Evolutionary conservation across 768 basidiomycete genomes (phyloP), one percentile per base, ranked within the genome.

Genomic region (Coprinopsis cinerea): DNA sequence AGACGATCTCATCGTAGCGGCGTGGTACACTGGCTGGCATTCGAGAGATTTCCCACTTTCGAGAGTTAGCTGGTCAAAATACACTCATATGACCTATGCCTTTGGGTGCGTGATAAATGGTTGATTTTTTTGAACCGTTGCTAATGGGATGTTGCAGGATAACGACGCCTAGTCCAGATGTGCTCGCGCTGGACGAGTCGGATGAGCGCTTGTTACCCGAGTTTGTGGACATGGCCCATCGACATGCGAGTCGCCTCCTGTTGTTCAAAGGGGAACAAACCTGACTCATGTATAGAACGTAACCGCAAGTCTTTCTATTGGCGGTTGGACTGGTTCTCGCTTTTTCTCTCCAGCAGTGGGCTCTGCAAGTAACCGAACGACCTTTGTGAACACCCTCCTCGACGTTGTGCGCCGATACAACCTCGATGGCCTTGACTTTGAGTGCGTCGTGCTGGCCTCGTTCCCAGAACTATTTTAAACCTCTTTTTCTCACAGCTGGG

Each of bases 391-490:
- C 52, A 72, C 83, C 2, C 61, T 86, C 23, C 67, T 68, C 22
- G 64, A 68, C 20, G 65, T 84, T 34, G 78, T 75, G 13, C 54
- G 65, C 4, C 59, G 66, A 22, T 80, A 83, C 56, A 57, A 71
- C 0, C 67, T 88, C 14, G 73, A 79, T 54, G 83, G 83, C n/a
- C 65, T 86, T 36, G 83, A 86, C 55, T 80, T 85, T 48, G 84
- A 85, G 82, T 82, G 59, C 35, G 36, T 50, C 37, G 39, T 26
- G 2, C 26, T 17, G 27, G 25, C 37, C 41, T 32, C 36, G 44
- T 26, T 49, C 3, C 45, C 23, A 25, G 44, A 30, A 28, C 54
- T 30, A 39, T 54, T 5, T n/a, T n/a, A 50, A 18, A 40, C 48
- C 43, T 49, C 45, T 47, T 20, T 41, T 27, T 17, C 11, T 23